Percentiles rank a stretch among this genome's conserved stretches.
These are phyloP conservation scores for Cornus florida DNA, from an alignment of 148 eudicot species.

Conservation along the genomic window DNA sequence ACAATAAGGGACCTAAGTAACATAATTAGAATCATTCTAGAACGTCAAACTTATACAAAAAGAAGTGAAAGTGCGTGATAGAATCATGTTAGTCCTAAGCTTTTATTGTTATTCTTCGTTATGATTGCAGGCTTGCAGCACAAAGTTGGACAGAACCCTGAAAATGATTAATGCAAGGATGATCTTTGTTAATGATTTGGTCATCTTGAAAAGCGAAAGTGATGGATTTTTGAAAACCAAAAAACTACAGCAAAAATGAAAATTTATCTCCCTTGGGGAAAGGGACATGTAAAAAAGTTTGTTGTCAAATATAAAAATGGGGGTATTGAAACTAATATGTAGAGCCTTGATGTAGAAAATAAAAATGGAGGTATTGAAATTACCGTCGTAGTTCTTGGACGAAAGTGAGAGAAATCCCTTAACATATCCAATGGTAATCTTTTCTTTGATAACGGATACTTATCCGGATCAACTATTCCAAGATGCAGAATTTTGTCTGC, in stretches of 20 bases:
- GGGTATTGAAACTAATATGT: no score
- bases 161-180: not conserved
- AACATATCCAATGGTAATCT: constrained; percentile 63
- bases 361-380: not conserved
- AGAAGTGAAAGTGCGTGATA: no score
- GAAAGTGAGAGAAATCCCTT: constrained; percentile 72
- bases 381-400: constrained; percentile 95
- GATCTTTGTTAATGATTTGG: not conserved
- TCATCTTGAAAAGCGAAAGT: not conserved
- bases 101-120: no score
- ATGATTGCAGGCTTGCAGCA: not conserved
- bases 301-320: no score
- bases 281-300: not conserved
- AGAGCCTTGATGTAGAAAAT: not conserved
- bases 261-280: not conserved
- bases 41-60: no score
- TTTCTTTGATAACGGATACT: constrained; percentile 81
- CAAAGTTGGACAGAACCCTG: not conserved
- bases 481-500: constrained; percentile 72
- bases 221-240: not conserved
- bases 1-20: no score
- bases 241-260: not conserved
- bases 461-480: constrained; percentile 72
- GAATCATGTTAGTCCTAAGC: no score
- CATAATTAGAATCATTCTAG: no score